These are phyloP conservation scores for Suhomyces vadensis DNA, from an alignment of 805 yeast genomes.

Conservation along the genomic window DNA sequence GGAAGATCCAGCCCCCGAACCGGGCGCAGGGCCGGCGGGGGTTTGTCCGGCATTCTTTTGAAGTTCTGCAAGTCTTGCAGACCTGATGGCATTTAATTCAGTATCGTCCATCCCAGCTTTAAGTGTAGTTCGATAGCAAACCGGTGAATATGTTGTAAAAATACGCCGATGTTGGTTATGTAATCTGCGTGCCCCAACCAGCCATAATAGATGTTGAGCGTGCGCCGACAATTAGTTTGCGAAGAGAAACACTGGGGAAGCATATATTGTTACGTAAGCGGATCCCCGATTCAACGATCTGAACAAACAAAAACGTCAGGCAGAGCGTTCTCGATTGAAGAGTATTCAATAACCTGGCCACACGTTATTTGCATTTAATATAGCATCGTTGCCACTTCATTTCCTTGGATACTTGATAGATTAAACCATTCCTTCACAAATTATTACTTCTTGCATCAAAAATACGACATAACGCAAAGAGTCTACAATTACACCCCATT, in stretches of 20 bases:
- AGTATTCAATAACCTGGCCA: background rate
- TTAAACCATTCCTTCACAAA: background rate
- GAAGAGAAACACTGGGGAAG: too few species aligned
- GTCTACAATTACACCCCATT: too few species aligned
- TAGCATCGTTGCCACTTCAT: background rate
- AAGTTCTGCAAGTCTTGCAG: slow-evolving; percentile 86
- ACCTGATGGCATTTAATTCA: slow-evolving; percentile 86
- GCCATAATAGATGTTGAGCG: too few species aligned
- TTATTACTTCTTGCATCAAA: too few species aligned
- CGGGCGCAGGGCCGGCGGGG: slow-evolving; percentile 28
- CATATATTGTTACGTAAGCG: background rate
- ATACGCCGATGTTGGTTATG: background rate
- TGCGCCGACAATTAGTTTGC: too few species aligned
- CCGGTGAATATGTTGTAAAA: background rate
- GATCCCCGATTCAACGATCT: background rate
- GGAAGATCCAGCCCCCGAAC: slow-evolving; percentile 11
- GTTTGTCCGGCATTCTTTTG: slow-evolving; percentile 59
- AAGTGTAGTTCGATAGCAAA: background rate
- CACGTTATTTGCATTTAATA: background rate
- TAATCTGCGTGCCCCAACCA: background rate
- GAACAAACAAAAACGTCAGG: background rate
- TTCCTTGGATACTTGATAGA: background rate
- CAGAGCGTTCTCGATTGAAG: background rate
- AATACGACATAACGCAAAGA: too few species aligned
- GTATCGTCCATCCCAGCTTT: slow-evolving; percentile 67